Base-by-base conservation (phyloP, 2,329 filamentous ascomycete species). In the Xylaria hypoxylon region DNA sequence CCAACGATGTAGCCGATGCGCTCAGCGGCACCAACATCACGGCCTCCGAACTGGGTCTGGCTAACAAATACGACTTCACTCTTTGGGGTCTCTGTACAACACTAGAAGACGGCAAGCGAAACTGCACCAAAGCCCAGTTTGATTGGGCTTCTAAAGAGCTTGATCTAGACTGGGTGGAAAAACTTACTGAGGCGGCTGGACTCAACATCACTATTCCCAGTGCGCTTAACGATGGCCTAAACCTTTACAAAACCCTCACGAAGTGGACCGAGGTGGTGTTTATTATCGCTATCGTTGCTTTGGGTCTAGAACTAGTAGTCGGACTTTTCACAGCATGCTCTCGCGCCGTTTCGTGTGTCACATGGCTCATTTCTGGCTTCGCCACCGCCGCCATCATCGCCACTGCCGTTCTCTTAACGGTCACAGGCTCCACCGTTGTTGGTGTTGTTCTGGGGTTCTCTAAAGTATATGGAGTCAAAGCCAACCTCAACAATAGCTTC, bases 81-180 rank as follows among this genome's bases (percentile, higher is more conserved):
- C 85, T 98, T 42, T 97, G 93, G 92, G 92, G 91, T 77, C 97
- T 94, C 86, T 98, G 96, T 86, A 82, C 84, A 64, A 88, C 86
- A 59, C 80, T 85, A 57, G 79, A 83, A 71, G 85, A 86, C 71
- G 83, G 84, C 73, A 83, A 85, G 69, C 83, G 84, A 70, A 82
- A 85, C 72, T 98, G 95, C 87, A 90, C 89, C 59, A 84, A 89
- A 72, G 85, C 89, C 61, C 82, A 90, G 78, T 89, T 90, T 73
- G 84, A 93, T 80, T 99, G 92, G 89, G 93, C 91, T 74, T 87
- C 90, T 79, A 84, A 91, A 73, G 86, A 89, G 2, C 82, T 96
- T 70, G 87, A 91, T 69, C 85, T 87, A 48, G 33, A 28, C 47
- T 75, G 71, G 70, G 45, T 74, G 22, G 40, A 71, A 1, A 35